A percentile compares a stretch with the other conserved stretches of the same genome.
These are phyloP conservation scores for Ustulina deusta DNA, from an alignment of 2,329 filamentous ascomycete genomes.

Conservation along the genomic window DNA sequence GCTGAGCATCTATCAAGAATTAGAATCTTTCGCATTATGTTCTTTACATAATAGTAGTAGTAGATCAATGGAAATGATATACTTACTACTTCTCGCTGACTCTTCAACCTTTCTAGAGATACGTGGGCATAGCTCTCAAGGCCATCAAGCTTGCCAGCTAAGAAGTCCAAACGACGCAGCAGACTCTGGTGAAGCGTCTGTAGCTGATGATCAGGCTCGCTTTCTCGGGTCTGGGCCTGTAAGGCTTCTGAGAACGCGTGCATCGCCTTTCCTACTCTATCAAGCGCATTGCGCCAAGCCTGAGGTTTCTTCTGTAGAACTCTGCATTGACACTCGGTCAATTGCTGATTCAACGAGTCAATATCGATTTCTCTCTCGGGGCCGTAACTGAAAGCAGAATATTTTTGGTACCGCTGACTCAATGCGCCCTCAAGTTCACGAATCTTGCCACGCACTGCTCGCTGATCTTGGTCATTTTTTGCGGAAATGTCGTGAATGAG, in stretches of 20 bases:
- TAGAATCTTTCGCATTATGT: neutral
- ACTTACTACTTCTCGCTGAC: slow-evolving; percentile 52
- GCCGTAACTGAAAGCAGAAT: slow-evolving; percentile 40
- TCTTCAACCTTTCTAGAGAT: slow-evolving; percentile 51
- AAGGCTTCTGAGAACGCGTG: slow-evolving; percentile 36
- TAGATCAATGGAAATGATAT: neutral
- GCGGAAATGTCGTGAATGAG: slow-evolving; percentile 46
- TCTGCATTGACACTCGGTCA: slow-evolving; percentile 50
- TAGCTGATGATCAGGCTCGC: slow-evolving; percentile 25
- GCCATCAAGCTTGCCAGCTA: slow-evolving; percentile 51
- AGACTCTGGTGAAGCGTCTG: slow-evolving; percentile 47
- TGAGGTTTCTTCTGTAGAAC: slow-evolving; percentile 52
- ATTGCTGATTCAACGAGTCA: slow-evolving; percentile 48
- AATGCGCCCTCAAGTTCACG: slow-evolving; percentile 49
- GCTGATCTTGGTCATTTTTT: slow-evolving; percentile 49
- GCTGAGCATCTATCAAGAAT: slow-evolving; percentile 48
- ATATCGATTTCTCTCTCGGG: slow-evolving; percentile 44
- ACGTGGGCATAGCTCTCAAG: slow-evolving; percentile 53
- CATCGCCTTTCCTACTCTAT: slow-evolving; percentile 42
- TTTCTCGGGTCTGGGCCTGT: slow-evolving; percentile 3
- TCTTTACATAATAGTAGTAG: neutral
- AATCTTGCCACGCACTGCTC: slow-evolving; percentile 47
- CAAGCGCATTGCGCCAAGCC: slow-evolving; percentile 49
- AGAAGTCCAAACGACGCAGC: slow-evolving; percentile 49
- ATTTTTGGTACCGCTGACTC: slow-evolving; percentile 46